Conservation (phyloP, 1,284 basidiomycete species). For the Puccinia hordei region DNA sequence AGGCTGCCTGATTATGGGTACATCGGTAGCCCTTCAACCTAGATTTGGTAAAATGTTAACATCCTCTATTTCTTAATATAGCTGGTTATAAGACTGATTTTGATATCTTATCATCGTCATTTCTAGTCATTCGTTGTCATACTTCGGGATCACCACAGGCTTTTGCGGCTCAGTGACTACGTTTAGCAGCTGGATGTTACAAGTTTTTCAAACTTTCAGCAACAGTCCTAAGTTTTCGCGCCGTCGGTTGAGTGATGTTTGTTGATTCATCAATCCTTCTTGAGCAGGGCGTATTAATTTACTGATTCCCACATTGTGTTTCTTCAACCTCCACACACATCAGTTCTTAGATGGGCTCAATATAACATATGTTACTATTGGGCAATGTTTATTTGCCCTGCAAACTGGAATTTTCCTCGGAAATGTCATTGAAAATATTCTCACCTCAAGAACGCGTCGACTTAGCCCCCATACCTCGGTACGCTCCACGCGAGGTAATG, state of each 20-base stretch:
- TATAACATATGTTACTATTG: constrained; percentile 76
- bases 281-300: background rate
- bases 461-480: background rate
- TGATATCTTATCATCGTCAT: background rate
- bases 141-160: constrained; percentile 85
- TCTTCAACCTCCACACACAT: background rate
- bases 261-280: constrained; percentile 57
- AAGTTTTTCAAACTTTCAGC: constrained; percentile 82
- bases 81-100: background rate
- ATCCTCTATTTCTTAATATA: background rate
- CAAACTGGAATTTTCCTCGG: constrained; percentile 46
- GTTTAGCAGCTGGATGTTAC: constrained; percentile 91
- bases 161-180: constrained; percentile 96
- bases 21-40: constrained; percentile 70
- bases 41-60: constrained; percentile 72
- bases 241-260: constrained; percentile 74
- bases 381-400: constrained; percentile 60
- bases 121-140: constrained; percentile 78
- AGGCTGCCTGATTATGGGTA: constrained; percentile 90
- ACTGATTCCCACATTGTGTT: background rate
- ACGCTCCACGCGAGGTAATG: background rate
- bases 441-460: constrained; percentile 10
- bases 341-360: constrained; percentile 84
- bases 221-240: constrained; percentile 68
- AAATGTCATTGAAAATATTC: constrained; percentile 38